These are phyloP conservation scores for Cryptosporidium ubiquitum DNA, from an alignment of 169 alveolate genomes.

Conservation along the genomic window DNA sequence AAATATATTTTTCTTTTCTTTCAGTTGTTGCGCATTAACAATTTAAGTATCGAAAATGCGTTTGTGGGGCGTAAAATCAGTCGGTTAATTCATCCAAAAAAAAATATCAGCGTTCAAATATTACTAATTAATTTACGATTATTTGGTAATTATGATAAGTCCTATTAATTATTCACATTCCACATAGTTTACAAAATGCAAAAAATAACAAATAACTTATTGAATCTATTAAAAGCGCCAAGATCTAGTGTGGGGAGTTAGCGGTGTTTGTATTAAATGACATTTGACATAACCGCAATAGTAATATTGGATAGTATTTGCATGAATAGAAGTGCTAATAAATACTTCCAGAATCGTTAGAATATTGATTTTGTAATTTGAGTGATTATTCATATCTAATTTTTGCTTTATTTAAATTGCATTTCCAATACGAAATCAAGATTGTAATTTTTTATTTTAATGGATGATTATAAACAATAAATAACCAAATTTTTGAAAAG, in stretches of 20 bases:
- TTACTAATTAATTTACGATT: no score
- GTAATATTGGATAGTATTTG: constrained; percentile 20
- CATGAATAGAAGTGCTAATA: constrained; percentile 28
- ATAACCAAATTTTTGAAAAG: background rate
- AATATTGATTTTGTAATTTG: background rate
- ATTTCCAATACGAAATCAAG: background rate
- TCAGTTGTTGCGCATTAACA: no score
- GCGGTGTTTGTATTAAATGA: constrained; percentile 74
- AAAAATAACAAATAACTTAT: constrained; percentile 24
- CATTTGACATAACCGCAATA: constrained; percentile 64
- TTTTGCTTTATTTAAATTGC: background rate
- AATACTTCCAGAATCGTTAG: background rate
- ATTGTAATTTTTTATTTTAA: background rate
- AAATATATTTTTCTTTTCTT: background rate
- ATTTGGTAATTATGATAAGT: background rate
- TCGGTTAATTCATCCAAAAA: background rate
- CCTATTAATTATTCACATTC: background rate
- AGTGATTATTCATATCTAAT: background rate
- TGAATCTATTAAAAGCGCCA: constrained; percentile 49
- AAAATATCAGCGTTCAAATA: background rate
- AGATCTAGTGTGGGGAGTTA: constrained; percentile 74
- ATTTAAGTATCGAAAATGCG: constrained; percentile 15
- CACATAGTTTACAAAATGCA: constrained; percentile 14
- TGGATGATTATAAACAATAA: background rate
- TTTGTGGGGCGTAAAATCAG: background rate